Evolutionary conservation across 352 stramenopile species (phyloP).

Genomic region (Globisporangium radiosum): DNA sequence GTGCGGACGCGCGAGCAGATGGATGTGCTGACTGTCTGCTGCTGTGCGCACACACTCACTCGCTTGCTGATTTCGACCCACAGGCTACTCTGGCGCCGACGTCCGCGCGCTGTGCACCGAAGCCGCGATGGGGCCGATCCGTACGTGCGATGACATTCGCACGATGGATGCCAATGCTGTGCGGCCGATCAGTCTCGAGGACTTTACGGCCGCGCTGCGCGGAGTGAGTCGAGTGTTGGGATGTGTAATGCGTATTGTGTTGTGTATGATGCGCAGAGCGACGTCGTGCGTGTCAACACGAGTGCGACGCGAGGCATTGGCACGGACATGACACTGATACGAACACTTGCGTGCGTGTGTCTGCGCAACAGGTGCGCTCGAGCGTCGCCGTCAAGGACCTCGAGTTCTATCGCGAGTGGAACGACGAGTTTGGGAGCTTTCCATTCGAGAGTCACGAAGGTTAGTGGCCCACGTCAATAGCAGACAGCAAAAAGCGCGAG

Average conservation of each 20-base stretch:
- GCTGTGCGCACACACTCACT: not conserved
- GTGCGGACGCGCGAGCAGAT: constrained; percentile 13
- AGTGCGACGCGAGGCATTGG: not conserved
- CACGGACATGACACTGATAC: not conserved
- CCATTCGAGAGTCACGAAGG: constrained; percentile 67
- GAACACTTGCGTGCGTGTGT: too few relatives aligned
- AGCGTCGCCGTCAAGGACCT: constrained; percentile 95
- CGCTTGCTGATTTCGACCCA: too few relatives aligned
- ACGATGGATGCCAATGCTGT: constrained; percentile 89
- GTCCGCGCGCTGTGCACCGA: constrained; percentile 96
- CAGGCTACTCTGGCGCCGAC: constrained; percentile 97
- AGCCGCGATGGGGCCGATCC: constrained; percentile 96
- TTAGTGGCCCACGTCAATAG: constrained; percentile 4
- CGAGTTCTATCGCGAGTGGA: constrained; percentile 90
- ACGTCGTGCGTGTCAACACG: not conserved
- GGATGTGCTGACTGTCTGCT: not conserved
- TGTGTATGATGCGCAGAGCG: not conserved
- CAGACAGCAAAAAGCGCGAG: not conserved
- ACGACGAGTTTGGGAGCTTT: constrained; percentile 91
- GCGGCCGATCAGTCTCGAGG: constrained; percentile 91
- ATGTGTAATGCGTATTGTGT: not conserved
- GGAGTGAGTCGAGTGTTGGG: constrained; percentile 28
- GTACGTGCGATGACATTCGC: constrained; percentile 69
- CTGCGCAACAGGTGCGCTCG: constrained; percentile 72
- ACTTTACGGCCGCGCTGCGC: constrained; percentile 93